Evolutionary conservation across 2,329 filamentous ascomycete genomes (phyloP), one percentile per base, ranked within the genome.

Genomic region (Parastagonospora nodorum): DNA sequence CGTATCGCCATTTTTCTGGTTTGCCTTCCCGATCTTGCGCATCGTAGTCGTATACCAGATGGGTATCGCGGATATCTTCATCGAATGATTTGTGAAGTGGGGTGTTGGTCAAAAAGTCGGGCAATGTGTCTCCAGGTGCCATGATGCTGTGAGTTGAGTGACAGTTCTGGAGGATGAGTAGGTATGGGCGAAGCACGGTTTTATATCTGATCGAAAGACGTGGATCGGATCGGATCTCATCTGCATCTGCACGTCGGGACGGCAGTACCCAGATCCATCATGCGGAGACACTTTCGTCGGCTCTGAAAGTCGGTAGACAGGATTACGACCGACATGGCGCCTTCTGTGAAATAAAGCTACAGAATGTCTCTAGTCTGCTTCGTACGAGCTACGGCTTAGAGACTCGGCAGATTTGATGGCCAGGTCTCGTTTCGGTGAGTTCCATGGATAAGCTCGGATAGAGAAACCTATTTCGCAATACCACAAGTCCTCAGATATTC

Each of bases 1-100:
- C 83, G 58, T 85, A 85, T 1, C 80, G 77, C 83, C 82, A 85
- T 63, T 82, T 84, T 44, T 84, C 80, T 0, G 80, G 77, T 5
- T 79, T 79, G 8, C 81, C 80, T 1, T 77, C 48, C 2, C 55
- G 53, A 50, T 81, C 77, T 45, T 78, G 67, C 0, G 79, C 81
- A 35, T 78, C 74, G 56, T 84, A 84, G 56, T 85, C 81, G 64
- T 85, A 85, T 45, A 85, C 74, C 1, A 84, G 72, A 54, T 84
- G 82, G 2, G 78, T 75, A 57, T 84, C 75, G 37, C 74, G 74
- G 31, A 85, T 76, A 53, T 85, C 82, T 31, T 74, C 66, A 36
- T 83, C 74, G 55, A 82, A 83, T 16, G 73, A 57, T 16, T 58
- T 46, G 45, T 66, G 52, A 6, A 68, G 60, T 7, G 52, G 40